These are phyloP conservation scores for Corchorus olitorius DNA, from an alignment of 345 rosid species.

Conservation along the genomic window DNA sequence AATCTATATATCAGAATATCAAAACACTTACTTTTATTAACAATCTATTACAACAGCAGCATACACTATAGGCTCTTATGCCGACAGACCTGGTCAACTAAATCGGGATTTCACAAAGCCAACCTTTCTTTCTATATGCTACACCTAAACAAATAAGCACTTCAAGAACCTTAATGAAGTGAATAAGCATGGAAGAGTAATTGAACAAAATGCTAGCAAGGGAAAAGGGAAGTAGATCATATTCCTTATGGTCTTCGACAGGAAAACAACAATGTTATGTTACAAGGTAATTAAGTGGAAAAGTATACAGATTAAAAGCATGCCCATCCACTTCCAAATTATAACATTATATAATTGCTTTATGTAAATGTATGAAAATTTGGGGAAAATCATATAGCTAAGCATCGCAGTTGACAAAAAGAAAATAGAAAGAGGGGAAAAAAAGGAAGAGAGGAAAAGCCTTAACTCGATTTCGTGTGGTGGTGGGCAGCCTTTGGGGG, in stretches of 20 bases:
- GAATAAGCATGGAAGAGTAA: not conserved
- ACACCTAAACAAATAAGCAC: not conserved
- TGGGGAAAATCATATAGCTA: not conserved
- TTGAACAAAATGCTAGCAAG: not conserved
- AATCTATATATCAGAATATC: no score
- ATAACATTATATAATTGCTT: not conserved
- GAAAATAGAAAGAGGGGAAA: not conserved
- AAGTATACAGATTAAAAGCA: slow-evolving; percentile 5
- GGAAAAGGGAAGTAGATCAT: not conserved
- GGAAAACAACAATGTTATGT: not conserved
- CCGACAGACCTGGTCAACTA: no score
- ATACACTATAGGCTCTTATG: no score
- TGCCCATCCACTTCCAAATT: not conserved
- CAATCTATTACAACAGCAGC: no score
- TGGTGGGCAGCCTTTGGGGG: no score
- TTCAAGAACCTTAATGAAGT: not conserved
- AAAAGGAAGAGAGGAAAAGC: no score
- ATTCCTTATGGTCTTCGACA: not conserved
- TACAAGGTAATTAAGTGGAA: slow-evolving; percentile 10
- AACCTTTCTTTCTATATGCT: not conserved
- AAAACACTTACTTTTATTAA: no score
- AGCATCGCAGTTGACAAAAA: not conserved
- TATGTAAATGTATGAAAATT: not conserved
- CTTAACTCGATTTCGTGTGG: no score
- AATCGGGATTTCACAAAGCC: no score